Evolutionary conservation across 305 asterid species (phyloP).

Genomic region (Euphrasia arctica): DNA sequence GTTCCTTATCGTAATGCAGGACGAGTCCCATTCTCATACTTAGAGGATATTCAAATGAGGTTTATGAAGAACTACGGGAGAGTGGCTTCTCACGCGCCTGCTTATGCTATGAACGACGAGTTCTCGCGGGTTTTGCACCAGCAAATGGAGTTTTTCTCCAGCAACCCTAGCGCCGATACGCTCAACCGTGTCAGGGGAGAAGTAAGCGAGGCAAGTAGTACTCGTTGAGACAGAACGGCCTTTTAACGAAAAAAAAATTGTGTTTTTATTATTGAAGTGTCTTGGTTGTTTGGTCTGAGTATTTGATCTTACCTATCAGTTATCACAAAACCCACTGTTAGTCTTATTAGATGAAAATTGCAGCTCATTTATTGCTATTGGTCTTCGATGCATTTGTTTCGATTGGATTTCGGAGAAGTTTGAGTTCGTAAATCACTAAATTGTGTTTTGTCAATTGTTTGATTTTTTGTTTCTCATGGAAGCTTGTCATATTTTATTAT

Average conservation of each 20-base stretch:
- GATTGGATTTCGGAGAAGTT: constrained; percentile 8
- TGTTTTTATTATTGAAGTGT: background rate
- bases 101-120: constrained; percentile 97
- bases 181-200: constrained; percentile 89
- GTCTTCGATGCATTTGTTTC: constrained; percentile 1
- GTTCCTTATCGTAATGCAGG: constrained; percentile 35
- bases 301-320: background rate
- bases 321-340: background rate
- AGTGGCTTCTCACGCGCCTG: constrained; percentile 83
- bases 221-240: background rate
- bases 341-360: constrained; percentile 12
- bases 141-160: constrained; percentile 98
- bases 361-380: background rate
- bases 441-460: background rate
- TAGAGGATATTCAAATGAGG: constrained; percentile 96
- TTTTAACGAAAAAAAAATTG: background rate
- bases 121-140: constrained; percentile 95
- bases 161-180: constrained; percentile 89
- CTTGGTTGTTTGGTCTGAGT: background rate
- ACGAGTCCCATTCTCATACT: constrained; percentile 86
- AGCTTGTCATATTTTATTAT: background rate
- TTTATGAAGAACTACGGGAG: constrained; percentile 91
- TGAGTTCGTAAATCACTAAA: constrained; percentile 13
- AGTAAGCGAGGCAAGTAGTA: constrained; percentile 75
- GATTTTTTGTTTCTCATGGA: background rate